phyloP scores from a whole-genome alignment of 108 stramenopile genomes.

The Asterionellopsis glacialis region DNA sequence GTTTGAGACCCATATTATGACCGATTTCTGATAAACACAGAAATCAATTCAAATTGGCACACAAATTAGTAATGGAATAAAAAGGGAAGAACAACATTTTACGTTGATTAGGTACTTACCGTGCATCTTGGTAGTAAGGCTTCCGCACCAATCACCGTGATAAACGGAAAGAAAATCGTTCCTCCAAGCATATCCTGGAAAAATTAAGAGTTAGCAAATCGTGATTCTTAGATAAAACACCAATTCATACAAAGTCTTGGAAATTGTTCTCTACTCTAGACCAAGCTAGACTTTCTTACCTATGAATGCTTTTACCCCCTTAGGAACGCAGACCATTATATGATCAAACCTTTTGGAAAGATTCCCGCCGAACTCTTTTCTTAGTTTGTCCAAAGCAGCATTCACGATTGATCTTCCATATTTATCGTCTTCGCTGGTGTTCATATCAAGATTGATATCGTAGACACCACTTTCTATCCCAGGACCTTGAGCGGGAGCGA shows the following conservation, averaged over 20 bases:
- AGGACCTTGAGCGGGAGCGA: neutral
- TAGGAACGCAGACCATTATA: constrained; percentile 37
- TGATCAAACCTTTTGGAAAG: constrained; percentile 13
- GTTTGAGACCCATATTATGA: constrained; percentile 52
- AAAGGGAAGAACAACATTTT: too few species aligned
- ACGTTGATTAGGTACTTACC: constrained; percentile 2
- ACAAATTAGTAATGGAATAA: too few species aligned
- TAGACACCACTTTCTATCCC: neutral
- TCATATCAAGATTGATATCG: too few species aligned
- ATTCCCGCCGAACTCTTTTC: neutral
- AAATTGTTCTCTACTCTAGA: too few species aligned
- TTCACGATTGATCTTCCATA: neutral
- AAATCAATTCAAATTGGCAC: too few species aligned
- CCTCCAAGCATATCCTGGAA: neutral
- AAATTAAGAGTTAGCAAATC: neutral
- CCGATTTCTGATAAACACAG: constrained; percentile 35
- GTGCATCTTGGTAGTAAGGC: constrained; percentile 34
- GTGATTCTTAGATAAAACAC: too few species aligned
- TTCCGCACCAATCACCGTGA: constrained; percentile 47
- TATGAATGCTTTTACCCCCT: too few species aligned
- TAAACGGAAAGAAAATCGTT: constrained; percentile 17
- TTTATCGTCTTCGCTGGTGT: too few species aligned
- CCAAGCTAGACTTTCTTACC: too few species aligned
- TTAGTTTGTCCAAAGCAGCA: neutral
- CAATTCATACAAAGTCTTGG: too few species aligned